phyloP scores from a whole-genome alignment of 345 rosid species.

The Capsella bursapastoris region DNA sequence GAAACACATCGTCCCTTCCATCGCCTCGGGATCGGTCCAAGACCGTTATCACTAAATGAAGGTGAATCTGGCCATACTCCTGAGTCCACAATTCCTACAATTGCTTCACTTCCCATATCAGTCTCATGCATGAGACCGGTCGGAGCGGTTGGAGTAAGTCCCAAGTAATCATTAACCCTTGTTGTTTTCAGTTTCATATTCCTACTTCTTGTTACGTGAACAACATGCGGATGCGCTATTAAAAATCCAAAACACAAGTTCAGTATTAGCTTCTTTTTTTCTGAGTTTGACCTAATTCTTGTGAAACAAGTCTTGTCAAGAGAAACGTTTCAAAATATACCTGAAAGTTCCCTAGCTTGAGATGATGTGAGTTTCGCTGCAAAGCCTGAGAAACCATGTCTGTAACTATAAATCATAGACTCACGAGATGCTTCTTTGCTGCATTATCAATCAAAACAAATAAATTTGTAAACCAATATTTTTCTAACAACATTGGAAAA shows the following conservation, averaged over 20 bases:
- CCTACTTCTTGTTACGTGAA: constrained; percentile 59
- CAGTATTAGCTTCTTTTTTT: background rate
- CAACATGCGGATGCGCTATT: constrained; percentile 61
- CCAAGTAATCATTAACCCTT: constrained; percentile 67
- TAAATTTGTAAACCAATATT: constrained; percentile 3
- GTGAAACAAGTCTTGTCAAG: background rate
- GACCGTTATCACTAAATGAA: constrained; percentile 51
- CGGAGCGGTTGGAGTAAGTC: constrained; percentile 54
- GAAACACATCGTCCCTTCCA: constrained; percentile 59
- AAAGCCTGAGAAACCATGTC: constrained; percentile 79
- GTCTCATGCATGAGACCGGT: constrained; percentile 52
- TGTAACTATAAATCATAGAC: constrained; percentile 71
- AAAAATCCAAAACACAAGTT: background rate
- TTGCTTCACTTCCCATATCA: constrained; percentile 69
- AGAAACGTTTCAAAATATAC: constrained; percentile 38
- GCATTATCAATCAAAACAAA: constrained; percentile 38
- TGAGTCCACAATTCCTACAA: constrained; percentile 68
- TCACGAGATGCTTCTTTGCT: constrained; percentile 58
- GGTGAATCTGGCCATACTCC: constrained; percentile 56
- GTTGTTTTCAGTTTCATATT: constrained; percentile 64
- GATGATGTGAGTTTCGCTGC: constrained; percentile 69
- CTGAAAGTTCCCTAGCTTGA: constrained; percentile 59
- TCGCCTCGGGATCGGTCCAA: constrained; percentile 54
- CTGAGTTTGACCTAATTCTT: constrained; percentile 19
- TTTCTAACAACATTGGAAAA: background rate